Conservation (phyloP, 257 asterid species). For the Phtheirospermum japonicum region DNA sequence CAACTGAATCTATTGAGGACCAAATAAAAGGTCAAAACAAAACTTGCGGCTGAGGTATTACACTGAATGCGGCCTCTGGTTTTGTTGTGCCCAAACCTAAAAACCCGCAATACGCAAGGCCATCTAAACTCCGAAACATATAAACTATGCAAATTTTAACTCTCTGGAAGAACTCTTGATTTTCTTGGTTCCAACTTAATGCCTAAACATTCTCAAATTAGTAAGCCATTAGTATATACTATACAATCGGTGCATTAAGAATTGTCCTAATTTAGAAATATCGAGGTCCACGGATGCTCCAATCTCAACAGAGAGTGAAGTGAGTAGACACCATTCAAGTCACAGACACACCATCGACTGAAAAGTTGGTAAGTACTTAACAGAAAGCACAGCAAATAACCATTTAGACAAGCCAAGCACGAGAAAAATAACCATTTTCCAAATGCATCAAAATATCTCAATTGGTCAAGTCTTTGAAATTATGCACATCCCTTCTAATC, state of each 20-base stretch:
- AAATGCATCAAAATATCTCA: conserved; percentile 8
- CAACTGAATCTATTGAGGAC: background rate
- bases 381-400: background rate
- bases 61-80: background rate
- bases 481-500: conserved; percentile 14
- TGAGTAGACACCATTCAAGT: background rate
- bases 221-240: background rate
- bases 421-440: background rate
- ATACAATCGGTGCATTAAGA: background rate
- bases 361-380: background rate
- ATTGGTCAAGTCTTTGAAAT: background rate
- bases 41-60: too few species aligned
- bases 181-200: background rate
- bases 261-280: background rate
- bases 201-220: background rate
- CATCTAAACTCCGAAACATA: background rate
- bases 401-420: background rate
- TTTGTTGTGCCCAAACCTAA: too few species aligned
- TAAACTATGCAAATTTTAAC: background rate
- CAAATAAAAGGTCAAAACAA: background rate
- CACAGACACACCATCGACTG: background rate
- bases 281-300: too few species aligned
- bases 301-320: background rate
- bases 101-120: too few species aligned
- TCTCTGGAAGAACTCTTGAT: conserved; percentile 5